These are phyloP conservation scores for Xylaria sp. DNA, from an alignment of 2,329 filamentous ascomycete genomes.

Conservation along the genomic window DNA sequence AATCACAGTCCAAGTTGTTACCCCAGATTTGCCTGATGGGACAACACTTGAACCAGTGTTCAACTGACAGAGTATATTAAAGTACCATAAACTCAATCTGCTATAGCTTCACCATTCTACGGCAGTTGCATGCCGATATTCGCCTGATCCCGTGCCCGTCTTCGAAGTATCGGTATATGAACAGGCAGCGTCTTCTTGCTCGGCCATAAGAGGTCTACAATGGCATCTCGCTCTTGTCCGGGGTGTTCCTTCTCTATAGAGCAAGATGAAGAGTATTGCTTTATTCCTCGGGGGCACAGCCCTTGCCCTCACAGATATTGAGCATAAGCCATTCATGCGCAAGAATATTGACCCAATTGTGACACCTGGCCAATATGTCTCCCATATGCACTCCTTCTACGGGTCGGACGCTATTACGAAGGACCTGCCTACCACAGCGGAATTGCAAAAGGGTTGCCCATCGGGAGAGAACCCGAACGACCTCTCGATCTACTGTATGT, in stretches of 20 bases:
- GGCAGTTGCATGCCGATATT: slow-evolving; percentile 27
- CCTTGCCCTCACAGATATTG: slow-evolving; percentile 29
- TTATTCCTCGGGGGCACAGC: slow-evolving; percentile 18
- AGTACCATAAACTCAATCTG: slow-evolving; percentile 4
- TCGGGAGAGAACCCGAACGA: slow-evolving; percentile 48
- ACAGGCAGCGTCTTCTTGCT: background rate
- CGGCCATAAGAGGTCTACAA: background rate
- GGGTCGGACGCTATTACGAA: slow-evolving; percentile 43
- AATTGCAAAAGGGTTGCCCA: slow-evolving; percentile 46
- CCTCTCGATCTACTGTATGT: slow-evolving; percentile 46
- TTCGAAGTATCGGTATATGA: background rate
- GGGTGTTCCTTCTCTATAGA: background rate
- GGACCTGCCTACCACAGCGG: slow-evolving; percentile 44
- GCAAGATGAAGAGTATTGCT: slow-evolving; percentile 14
- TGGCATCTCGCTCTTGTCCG: background rate
- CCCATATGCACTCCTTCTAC: slow-evolving; percentile 45
- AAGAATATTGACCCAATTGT: slow-evolving; percentile 47
- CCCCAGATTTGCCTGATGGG: slow-evolving; percentile 20
- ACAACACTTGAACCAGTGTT: background rate
- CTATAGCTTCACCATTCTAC: background rate
- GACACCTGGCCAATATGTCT: slow-evolving; percentile 40
- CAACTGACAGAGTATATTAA: slow-evolving; percentile 17
- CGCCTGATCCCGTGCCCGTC: background rate
- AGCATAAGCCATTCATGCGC: slow-evolving; percentile 43
- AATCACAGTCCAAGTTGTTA: slow-evolving; percentile 9